phyloP scores from a whole-genome alignment of 208 protist genomes.

The Trichomonas vaginalis region DNA sequence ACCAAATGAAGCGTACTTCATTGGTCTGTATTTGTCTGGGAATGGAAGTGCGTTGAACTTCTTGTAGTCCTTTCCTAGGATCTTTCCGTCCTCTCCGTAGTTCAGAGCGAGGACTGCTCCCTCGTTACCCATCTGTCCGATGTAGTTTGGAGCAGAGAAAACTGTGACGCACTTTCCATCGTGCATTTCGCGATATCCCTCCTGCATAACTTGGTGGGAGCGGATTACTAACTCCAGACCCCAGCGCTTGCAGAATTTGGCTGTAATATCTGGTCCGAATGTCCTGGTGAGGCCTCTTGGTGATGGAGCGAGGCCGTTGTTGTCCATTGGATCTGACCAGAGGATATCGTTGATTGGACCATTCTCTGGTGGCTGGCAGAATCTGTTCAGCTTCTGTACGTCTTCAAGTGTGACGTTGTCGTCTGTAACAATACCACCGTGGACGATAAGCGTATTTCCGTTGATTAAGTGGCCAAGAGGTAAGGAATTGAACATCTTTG shows the following conservation, averaged over 20 bases:
- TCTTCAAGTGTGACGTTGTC: background rate
- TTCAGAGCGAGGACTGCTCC: background rate
- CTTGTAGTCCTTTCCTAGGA: background rate
- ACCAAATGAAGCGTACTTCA: background rate
- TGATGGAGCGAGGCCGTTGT: constrained; percentile 22
- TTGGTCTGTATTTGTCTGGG: background rate
- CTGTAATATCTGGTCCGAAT: constrained; percentile 43
- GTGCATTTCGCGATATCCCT: constrained; percentile 34
- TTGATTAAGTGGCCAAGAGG: background rate
- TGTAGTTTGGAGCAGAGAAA: constrained; percentile 33
- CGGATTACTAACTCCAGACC: constrained; percentile 37
- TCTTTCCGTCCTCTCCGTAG: background rate
- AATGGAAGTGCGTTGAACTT: background rate
- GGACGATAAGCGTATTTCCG: background rate
- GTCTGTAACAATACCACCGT: constrained; percentile 3
- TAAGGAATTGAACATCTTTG: background rate
- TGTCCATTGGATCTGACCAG: constrained; percentile 29
- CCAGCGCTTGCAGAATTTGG: constrained; percentile 35
- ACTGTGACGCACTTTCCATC: constrained; percentile 32
- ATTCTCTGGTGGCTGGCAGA: background rate
- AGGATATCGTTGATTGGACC: constrained; percentile 17
- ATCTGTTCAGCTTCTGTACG: background rate
- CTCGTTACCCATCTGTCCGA: constrained; percentile 1
- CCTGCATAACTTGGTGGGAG: constrained; percentile 36
- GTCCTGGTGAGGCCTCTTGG: constrained; percentile 29